Evolutionary conservation across 2,329 filamentous ascomycete genomes (phyloP), one percentile per base, ranked within the genome.

Genomic region (Trichoderma breve): DNA sequence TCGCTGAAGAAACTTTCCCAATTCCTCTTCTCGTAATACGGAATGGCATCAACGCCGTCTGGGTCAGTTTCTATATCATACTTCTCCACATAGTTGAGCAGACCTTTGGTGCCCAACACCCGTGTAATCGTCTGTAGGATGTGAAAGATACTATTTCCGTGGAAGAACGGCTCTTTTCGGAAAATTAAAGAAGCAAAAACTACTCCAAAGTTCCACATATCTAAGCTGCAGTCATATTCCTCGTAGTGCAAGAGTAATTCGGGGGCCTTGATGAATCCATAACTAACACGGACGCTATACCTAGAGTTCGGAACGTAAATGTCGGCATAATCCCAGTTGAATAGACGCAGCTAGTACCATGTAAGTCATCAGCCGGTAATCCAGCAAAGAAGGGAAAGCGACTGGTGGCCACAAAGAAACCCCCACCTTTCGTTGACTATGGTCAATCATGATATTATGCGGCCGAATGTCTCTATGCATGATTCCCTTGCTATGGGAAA

Each of bases 131-230:
- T 98, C 76, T 98, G 95, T 15, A 99, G 88, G 82, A 99, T 95
- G 80, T 99, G 96, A 11, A 95, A 94, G 83, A 98, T 99, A 83
- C 94, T 98, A 84, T 97, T 95, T 74, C 97, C 96, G 78, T 99
- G 97, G 89, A 99, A 99, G 85, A 99, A 99, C 1, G 96, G 96
- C 81, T 99, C 96, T 83, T 98, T 98, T 79, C 96, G 90, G 87
- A 99, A 99, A 81, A 99, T 99, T 96, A 99, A 99, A 39, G 95
- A 98, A 0, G 96, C 96, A 80, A 99, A 98, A 95, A 99, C 98
- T 76, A 96, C 95, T 53, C 96, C 96, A 55, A 99, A 85, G 70
- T 94, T 98, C 96, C 96, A 99, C 95, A 99, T 98, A 81, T 99
- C 96, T 70, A 99, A 87, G 71, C 95, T 98, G 85, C 99, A 99